Conservation (phyloP, 106 monocot genomes). For the Chionographis japonica region DNA sequence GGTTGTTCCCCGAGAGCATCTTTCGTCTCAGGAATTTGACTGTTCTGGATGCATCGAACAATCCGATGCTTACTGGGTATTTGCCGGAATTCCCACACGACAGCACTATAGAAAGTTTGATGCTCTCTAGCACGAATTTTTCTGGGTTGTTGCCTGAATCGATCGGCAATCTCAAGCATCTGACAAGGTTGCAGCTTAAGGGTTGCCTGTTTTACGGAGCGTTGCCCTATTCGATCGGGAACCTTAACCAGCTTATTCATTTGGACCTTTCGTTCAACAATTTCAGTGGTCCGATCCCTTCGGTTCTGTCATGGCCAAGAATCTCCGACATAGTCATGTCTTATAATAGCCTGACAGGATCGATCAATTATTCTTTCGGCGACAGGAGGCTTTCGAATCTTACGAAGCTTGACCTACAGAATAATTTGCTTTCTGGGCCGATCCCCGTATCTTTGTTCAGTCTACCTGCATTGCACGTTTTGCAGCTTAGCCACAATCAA, state of each 20-base stretch:
- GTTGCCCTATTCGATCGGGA: conserved; percentile 42
- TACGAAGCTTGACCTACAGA: conserved; percentile 27
- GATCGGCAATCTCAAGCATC: conserved; percentile 37
- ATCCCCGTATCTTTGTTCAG: conserved; percentile 38
- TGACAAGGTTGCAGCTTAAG: conserved; percentile 36
- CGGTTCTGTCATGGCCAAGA: not conserved
- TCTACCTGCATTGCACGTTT: conserved; percentile 32
- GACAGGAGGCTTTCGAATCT: conserved; percentile 17
- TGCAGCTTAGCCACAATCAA: conserved; percentile 33
- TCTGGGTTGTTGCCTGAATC: conserved; percentile 43
- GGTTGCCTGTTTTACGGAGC: conserved; percentile 34
- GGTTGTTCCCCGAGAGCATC: conserved; percentile 33
- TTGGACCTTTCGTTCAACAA: conserved; percentile 62
- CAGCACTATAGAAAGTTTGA: conserved; percentile 27
- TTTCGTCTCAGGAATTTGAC: conserved; percentile 32
- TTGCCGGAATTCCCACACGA: conserved; percentile 27
- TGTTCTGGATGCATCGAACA: conserved; percentile 43
- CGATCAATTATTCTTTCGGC: conserved; percentile 10
- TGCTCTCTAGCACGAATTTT: conserved; percentile 34
- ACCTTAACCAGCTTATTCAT: conserved; percentile 29
- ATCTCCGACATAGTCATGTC: conserved; percentile 2
- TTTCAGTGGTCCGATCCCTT: conserved; percentile 47
- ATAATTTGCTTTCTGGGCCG: conserved; percentile 46
- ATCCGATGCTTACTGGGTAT: conserved; percentile 36
- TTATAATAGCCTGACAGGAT: conserved; percentile 26